Conservation (phyloP, 768 basidiomycete species). For the Filobasidium wieringae region DNA sequence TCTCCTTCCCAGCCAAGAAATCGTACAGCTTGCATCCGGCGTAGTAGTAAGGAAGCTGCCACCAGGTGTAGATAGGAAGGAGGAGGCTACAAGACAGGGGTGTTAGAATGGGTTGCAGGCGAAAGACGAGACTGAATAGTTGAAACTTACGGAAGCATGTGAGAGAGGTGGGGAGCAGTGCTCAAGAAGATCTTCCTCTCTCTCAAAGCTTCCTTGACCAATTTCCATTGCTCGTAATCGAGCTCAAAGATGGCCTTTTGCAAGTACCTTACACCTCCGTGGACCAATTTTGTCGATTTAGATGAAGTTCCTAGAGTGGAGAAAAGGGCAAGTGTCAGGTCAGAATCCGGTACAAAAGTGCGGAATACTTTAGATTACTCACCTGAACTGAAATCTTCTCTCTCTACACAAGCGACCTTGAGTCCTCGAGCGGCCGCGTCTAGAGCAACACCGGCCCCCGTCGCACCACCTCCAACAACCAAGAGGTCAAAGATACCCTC, state of each 20-base stretch:
- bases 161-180: conserved; percentile 83
- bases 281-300: conserved; percentile 95
- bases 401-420: conserved; percentile 82
- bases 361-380: not conserved
- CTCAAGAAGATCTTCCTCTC: conserved; percentile 89
- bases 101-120: too few species aligned
- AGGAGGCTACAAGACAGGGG: conserved; percentile 59
- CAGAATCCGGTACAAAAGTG: not conserved
- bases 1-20: conserved; percentile 82
- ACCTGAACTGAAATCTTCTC: conserved; percentile 86
- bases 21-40: conserved; percentile 95
- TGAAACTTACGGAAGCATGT: conserved; percentile 60
- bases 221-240: conserved; percentile 65
- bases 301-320: conserved; percentile 65
- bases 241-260: conserved; percentile 93
- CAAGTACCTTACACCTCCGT: conserved; percentile 92
- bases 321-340: not conserved
- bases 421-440: conserved; percentile 87
- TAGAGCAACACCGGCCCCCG: conserved; percentile 89
- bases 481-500: conserved; percentile 61
- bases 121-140: not conserved
- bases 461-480: conserved; percentile 87
- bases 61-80: conserved; percentile 92
- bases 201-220: conserved; percentile 86
- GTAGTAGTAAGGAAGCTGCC: conserved; percentile 95